These are phyloP conservation scores for Scheffersomyces coipomensis DNA, from an alignment of 805 yeast species.

Conservation along the genomic window DNA sequence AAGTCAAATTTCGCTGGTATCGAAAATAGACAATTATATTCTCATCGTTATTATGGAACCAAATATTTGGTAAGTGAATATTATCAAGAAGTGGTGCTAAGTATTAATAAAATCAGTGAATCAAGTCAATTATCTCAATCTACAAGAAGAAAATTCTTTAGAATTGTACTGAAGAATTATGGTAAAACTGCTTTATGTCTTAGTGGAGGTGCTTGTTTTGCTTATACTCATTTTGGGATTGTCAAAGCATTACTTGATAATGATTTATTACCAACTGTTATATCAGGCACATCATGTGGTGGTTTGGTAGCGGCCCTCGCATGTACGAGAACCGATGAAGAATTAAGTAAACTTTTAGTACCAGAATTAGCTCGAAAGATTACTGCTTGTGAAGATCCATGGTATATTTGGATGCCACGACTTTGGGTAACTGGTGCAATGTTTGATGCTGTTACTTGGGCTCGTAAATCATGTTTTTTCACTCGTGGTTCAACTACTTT, in stretches of 20 bases:
- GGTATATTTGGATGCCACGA: constrained; percentile 58
- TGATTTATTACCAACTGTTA: constrained; percentile 62
- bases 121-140: constrained; percentile 34
- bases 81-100: constrained; percentile 48
- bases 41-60: constrained; percentile 76
- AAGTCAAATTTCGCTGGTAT: constrained; percentile 77
- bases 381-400: constrained; percentile 67
- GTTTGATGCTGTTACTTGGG: constrained; percentile 76
- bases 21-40: constrained; percentile 67
- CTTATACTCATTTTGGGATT: constrained; percentile 76
- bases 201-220: constrained; percentile 79
- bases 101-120: constrained; percentile 44
- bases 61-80: constrained; percentile 57
- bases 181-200: constrained; percentile 73
- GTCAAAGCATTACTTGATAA: constrained; percentile 68
- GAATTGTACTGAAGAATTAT: constrained; percentile 57
- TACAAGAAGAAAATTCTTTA: constrained; percentile 53
- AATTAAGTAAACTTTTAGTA: constrained; percentile 50
- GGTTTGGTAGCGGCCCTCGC: constrained; percentile 74
- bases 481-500: constrained; percentile 73
- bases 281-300: constrained; percentile 82
- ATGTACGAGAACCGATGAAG: constrained; percentile 68
- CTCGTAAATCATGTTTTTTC: constrained; percentile 64
- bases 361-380: constrained; percentile 64
- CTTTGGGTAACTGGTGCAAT: constrained; percentile 78